These are phyloP conservation scores for Kregervanrija fluxuum DNA, from an alignment of 805 yeast genomes.

Conservation along the genomic window DNA sequence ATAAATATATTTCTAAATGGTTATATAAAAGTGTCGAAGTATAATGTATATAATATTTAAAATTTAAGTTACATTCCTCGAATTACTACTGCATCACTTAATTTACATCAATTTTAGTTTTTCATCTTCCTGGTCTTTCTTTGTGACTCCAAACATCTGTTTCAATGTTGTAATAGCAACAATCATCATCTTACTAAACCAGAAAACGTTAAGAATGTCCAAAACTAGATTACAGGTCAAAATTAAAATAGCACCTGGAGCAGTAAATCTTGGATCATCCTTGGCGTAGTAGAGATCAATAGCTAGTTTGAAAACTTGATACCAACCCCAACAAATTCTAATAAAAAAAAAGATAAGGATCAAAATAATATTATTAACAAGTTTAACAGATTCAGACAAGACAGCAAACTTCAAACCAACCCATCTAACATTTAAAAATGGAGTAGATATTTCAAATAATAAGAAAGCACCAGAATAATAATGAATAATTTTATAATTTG, in stretches of 20 bases:
- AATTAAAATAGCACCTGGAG: conserved; percentile 21
- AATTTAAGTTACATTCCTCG: not conserved
- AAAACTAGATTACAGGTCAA: conserved; percentile 26
- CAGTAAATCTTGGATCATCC: conserved; percentile 23
- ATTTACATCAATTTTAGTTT: conserved; percentile 27
- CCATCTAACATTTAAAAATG: conserved; percentile 32
- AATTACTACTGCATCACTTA: not conserved
- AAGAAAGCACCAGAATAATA: conserved; percentile 30
- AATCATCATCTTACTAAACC: conserved; percentile 32
- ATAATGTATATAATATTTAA: too few relatives aligned
- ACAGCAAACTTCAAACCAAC: conserved; percentile 26
- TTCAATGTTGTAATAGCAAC: conserved; percentile 30
- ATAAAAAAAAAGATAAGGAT: conserved; percentile 28
- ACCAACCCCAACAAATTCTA: conserved; percentile 34
- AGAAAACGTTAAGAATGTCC: conserved; percentile 29
- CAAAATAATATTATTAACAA: conserved; percentile 28
- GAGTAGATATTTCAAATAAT: conserved; percentile 31
- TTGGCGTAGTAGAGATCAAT: conserved; percentile 22
- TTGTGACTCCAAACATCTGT: conserved; percentile 22
- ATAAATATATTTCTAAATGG: not conserved
- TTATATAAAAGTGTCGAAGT: not conserved
- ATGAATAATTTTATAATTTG: conserved; percentile 22
- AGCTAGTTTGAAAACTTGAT: conserved; percentile 23
- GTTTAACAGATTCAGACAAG: conserved; percentile 23
- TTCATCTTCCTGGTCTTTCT: conserved; percentile 16